Base-by-base conservation (phyloP, 768 basidiomycete genomes). In the Psilocybe tampanensis region DNA sequence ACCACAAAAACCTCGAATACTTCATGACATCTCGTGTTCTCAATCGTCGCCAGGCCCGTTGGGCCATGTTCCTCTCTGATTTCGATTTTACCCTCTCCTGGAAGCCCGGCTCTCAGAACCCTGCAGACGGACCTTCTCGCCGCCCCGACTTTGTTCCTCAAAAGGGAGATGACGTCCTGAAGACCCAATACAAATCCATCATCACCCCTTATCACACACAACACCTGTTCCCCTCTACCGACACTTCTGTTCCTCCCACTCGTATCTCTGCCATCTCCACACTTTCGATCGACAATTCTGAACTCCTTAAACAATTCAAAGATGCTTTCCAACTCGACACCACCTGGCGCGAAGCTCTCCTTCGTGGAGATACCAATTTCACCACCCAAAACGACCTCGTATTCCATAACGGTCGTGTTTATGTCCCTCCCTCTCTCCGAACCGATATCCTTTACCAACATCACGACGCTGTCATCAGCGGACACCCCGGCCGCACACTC, bases 1-100 rank as follows among this genome's bases (percentile, higher is more conserved):
- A 78, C 56, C 73, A 77, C 58, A 69, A 75, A 50, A 80, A 82
- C 45, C 74, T 82, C 7, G 64, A 70, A 29, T 82, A 81, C 58
- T 83, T 82, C 61, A 71, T 69, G 55, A 60, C 68, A 7, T 62
- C 74, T 22, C 67, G 70, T 12, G 59, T 76, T 7, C 72, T 84
- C 1, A 82, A 73, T 57, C 68, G 70, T 24, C 66, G 74, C 0
- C 84, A 84, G 66, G 79, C 74, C 0, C 64, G 72, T 17, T 84
- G 82, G 83, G 61, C 76, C 1, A 71, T 77, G 66, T 72, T 70
- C 50, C 67, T 82, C 33, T 71, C 72, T 5, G 68, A 75, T 15
- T 79, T 72, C 58, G 61, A 76, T 45, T 74, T 76, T 51, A 48
- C 59, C 2, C 65, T 80, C 13, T 24, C 61, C 6, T 75, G 64